A percentile compares a stretch with the other conserved stretches of the same genome.
Evolutionary conservation across 768 basidiomycete species (phyloP).

Genomic region (Hydnomerulius pinastri): DNA sequence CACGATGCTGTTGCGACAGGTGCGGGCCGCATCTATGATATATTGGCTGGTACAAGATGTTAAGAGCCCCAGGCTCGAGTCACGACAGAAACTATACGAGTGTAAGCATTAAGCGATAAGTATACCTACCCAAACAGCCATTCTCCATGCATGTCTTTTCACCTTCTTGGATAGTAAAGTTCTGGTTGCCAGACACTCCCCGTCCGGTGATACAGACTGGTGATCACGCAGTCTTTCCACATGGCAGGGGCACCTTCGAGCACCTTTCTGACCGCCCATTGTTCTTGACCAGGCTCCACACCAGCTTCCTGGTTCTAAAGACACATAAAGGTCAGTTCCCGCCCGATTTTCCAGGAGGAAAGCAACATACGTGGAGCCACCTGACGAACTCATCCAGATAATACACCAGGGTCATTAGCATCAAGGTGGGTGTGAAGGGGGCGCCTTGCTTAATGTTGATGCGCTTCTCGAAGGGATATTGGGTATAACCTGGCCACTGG

Average conservation of each 20-base stretch:
- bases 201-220: constrained; percentile 39
- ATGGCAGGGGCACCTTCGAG: constrained; percentile 18
- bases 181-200: constrained; percentile 48
- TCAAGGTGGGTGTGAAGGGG: constrained; percentile 29
- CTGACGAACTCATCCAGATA: constrained; percentile 33
- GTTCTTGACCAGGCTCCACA: constrained; percentile 39
- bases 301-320: constrained; percentile 26
- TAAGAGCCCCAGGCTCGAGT: constrained; percentile 17
- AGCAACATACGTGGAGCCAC: constrained; percentile 31
- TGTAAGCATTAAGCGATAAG: constrained; percentile 6
- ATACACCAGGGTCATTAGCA: constrained; percentile 34
- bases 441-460: constrained; percentile 35
- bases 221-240: constrained; percentile 39
- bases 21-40: no score
- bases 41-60: constrained; percentile 1
- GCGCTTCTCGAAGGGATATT: constrained; percentile 39
- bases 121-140: constrained; percentile 3
- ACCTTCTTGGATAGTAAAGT: constrained; percentile 33
- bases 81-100: constrained; percentile 8
- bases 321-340: constrained; percentile 1
- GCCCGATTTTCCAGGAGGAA: neutral
- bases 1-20: no score
- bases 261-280: constrained; percentile 35
- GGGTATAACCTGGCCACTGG: constrained; percentile 53
- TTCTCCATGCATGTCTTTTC: neutral